These are phyloP conservation scores for Sugiyamaella chiloensis DNA, from an alignment of 805 yeast species.

Conservation along the genomic window DNA sequence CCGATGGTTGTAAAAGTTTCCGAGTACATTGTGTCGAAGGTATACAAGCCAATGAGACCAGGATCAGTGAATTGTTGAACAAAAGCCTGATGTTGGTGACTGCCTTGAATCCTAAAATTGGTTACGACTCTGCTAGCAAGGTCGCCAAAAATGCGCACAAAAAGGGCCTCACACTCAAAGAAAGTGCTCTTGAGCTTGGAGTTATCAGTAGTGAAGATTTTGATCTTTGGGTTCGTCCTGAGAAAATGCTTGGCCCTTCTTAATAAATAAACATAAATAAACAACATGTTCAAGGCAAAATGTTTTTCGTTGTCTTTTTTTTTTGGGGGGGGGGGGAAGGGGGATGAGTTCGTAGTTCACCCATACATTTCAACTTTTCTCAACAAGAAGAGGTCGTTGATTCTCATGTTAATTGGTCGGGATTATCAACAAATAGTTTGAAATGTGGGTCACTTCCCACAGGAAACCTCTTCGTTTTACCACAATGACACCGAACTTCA, in stretches of 20 bases:
- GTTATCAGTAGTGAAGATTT: constrained; percentile 82
- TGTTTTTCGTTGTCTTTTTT: no score
- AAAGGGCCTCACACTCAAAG: constrained; percentile 93
- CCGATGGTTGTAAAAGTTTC: constrained; percentile 88
- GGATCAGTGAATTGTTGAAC: constrained; percentile 81
- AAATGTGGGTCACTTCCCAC: constrained; percentile 55
- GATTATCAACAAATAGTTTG: constrained; percentile 34
- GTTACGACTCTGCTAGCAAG: constrained; percentile 96
- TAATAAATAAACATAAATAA: constrained; percentile 17
- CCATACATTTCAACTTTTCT: no score
- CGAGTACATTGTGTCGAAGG: constrained; percentile 95
- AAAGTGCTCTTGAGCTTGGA: constrained; percentile 88
- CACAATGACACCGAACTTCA: constrained; percentile 55
- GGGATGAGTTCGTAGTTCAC: no score
- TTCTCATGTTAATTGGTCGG: not conserved
- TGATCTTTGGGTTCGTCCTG: constrained; percentile 96
- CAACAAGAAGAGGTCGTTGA: no score
- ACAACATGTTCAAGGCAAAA: no score
- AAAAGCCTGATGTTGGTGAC: constrained; percentile 98
- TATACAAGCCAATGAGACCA: constrained; percentile 80
- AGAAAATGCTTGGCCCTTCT: constrained; percentile 94
- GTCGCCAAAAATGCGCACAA: constrained; percentile 98
- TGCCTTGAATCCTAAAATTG: constrained; percentile 97
- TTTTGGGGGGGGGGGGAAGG: no score
- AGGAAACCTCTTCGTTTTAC: constrained; percentile 53